phyloP scores from a whole-genome alignment of 768 basidiomycete genomes.

The Cyclocybe aegerita region DNA sequence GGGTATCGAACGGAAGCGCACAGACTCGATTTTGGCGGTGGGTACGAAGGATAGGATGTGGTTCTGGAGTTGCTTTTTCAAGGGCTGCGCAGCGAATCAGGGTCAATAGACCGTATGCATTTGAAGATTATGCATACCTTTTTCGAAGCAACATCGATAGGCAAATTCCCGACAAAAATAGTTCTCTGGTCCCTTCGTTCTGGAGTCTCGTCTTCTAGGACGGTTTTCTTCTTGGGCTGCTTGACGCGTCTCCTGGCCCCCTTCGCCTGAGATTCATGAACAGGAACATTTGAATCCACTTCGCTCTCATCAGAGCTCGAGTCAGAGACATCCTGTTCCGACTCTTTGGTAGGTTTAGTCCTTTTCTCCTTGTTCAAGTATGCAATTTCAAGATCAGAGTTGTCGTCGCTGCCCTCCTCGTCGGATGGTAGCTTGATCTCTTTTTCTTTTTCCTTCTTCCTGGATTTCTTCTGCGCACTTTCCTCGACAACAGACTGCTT shows the following conservation, averaged over 20 bases:
- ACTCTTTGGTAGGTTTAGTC: not conserved
- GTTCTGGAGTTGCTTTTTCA: conserved; percentile 72
- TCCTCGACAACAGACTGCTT: conserved; percentile 4
- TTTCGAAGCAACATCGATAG: conserved; percentile 71
- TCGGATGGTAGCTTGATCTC: conserved; percentile 20
- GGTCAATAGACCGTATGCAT: not conserved
- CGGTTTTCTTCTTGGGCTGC: conserved; percentile 41
- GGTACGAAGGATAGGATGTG: conserved; percentile 76
- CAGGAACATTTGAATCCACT: conserved; percentile 30
- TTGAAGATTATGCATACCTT: conserved; percentile 50
- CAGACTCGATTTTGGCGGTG: conserved; percentile 83
- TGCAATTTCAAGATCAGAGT: conserved; percentile 35
- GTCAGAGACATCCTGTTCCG: conserved; percentile 9
- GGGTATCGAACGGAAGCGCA: conserved; percentile 90
- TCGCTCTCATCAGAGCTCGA: conserved; percentile 16
- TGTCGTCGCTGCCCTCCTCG: conserved; percentile 29
- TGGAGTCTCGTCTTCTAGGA: conserved; percentile 69
- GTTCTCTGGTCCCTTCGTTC: conserved; percentile 79
- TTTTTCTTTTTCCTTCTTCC: conserved; percentile 17
- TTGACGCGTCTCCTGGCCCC: conserved; percentile 26
- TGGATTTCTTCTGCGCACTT: conserved; percentile 13
- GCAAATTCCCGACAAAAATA: conserved; percentile 89
- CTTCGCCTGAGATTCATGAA: conserved; percentile 63
- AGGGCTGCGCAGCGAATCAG: conserved; percentile 44
- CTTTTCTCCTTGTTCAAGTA: conserved; percentile 12